Base-by-base conservation (phyloP, 2,329 filamentous ascomycete species). In the Pseudopyrenochaeta lycopersici region DNA sequence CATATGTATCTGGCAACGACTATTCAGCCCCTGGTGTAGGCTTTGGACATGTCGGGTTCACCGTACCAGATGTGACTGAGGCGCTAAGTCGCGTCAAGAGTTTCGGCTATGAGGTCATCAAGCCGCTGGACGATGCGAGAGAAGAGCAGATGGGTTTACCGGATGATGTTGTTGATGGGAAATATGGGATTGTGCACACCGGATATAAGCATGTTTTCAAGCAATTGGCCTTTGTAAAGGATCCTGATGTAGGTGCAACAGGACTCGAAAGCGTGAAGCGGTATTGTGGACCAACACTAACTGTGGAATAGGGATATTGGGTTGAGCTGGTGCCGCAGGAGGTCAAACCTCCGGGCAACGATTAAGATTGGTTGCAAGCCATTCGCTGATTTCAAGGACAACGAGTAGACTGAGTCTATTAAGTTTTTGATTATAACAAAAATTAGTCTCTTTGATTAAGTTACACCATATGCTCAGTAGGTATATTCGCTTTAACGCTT, bases 11-110 rank as follows among this genome's bases (percentile, higher is more conserved):
- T 10, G 72, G 71, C 0, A 74, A 75, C 43, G 66, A 69, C 17
- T 68, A 70, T 44, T 36, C 35, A 3, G 23, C 44, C 45, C 1
- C 42, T 49, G 1, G 64, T 5, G 40, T 72, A 4, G 71, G 71
- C 4, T 74, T 75, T 33, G 71, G 72, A 1, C 72, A 75, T 43
- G 51, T 75, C n/a, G 71, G 72, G 0, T 73, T 75, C 48, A 74
- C 69, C 9, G 68, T 75, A 0, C 71, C 71, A 1, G 57, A 74
- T 62, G 71, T 74, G 1, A 53, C 38, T 7, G 58, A 45, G 11
- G 58, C 69, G 14, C 36, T 74, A 6, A 48, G 66, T 4, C 49
- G 68, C 4, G 58, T 70, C 6, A 52, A 55, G 21, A 44, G 44
- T 4, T 67, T 64, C 51, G 68, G 68, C 1, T 69, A 54, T 18